Evolutionary conservation across 2,329 filamentous ascomycete species (phyloP), one percentile per base, ranked within the genome.

Genomic region (Curvularia spicifera): DNA sequence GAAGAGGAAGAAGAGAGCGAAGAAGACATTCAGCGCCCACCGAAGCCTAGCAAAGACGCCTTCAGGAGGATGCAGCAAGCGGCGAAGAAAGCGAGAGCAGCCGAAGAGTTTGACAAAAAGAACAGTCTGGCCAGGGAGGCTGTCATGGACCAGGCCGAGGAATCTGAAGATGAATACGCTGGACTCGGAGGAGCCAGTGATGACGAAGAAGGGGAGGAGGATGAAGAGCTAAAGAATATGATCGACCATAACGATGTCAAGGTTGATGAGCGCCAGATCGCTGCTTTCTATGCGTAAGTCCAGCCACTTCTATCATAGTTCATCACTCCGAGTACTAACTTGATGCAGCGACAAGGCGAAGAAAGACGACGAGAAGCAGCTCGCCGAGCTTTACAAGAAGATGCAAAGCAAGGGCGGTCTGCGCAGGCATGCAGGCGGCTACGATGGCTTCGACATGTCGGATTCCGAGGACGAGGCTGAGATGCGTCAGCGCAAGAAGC

Each of bases 111-210:
- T 68, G 85, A 97, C 78, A 91, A 89, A 77, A 93, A 92, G 77
- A 93, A 90, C 75, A 96, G 91, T 79, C 89, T 91, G 72, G 94
- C 93, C 0, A 93, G 88, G 70, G 88, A 89, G 24, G 69, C 97
- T 84, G 84, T 99, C 37, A 87, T 98, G 65, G 95, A 97, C 66
- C 93, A 96, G 73, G 94, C 95, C 60, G 91, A 97, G 69, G 95
- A 99, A 78, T 99, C 95, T 0, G 96, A 99, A 73, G 95, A 99
- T 74, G 95, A 99, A 76, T 99, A 98, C 75, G 94, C 93, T 39
- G 95, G 95, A 4, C 83, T 99, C 9, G 95, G 95, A 66, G 95
- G 95, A 62, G 89, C 83, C 10, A 94, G 93, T 76, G 93, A 94
- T 59, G 94, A 98, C 66, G 91, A 94, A 64, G 89, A 87, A 44